These are phyloP conservation scores for Lasiodiplodia sp. DNA, from an alignment of 2,329 filamentous ascomycete species.

Conservation along the genomic window DNA sequence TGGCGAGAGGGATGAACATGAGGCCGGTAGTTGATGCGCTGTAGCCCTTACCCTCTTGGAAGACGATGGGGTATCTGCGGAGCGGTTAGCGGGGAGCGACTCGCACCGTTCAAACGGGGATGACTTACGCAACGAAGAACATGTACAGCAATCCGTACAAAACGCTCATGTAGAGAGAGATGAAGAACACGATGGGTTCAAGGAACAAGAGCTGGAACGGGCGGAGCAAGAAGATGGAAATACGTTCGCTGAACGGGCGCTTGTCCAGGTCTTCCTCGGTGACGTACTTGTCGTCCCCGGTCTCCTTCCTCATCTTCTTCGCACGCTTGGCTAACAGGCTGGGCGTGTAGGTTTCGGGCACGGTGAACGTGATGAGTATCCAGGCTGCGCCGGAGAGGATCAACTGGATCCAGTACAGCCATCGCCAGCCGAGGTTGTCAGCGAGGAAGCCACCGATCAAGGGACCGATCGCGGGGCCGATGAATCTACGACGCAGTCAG, in stretches of 20 bases:
- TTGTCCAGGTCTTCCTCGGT: constrained; percentile 83
- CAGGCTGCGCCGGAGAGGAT: constrained; percentile 76
- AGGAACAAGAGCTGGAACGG: constrained; percentile 86
- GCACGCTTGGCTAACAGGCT: constrained; percentile 76
- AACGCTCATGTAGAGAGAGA: constrained; percentile 85
- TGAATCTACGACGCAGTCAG: constrained; percentile 56
- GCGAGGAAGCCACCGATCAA: constrained; percentile 78
- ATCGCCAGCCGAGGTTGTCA: constrained; percentile 76
- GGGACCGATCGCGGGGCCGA: constrained; percentile 73
- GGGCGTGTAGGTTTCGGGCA: constrained; percentile 88
- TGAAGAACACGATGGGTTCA: constrained; percentile 85
- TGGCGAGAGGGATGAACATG: constrained; percentile 84
- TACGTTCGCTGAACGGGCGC: constrained; percentile 71
- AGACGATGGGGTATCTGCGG: constrained; percentile 66
- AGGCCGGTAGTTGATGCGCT: constrained; percentile 76
- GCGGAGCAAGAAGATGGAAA: constrained; percentile 77
- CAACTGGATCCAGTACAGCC: constrained; percentile 87
- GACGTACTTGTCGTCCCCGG: constrained; percentile 71
- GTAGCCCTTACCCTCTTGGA: constrained; percentile 80
- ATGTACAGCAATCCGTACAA: constrained; percentile 78
- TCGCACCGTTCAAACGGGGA: too few species aligned
- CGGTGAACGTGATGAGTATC: constrained; percentile 82
- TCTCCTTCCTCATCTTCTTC: constrained; percentile 72
- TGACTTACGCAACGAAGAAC: constrained; percentile 69
- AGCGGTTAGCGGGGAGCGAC: constrained; percentile 52